Evolutionary conservation across 257 asterid species (phyloP).

Genomic region (Lavandula angustifolia): DNA sequence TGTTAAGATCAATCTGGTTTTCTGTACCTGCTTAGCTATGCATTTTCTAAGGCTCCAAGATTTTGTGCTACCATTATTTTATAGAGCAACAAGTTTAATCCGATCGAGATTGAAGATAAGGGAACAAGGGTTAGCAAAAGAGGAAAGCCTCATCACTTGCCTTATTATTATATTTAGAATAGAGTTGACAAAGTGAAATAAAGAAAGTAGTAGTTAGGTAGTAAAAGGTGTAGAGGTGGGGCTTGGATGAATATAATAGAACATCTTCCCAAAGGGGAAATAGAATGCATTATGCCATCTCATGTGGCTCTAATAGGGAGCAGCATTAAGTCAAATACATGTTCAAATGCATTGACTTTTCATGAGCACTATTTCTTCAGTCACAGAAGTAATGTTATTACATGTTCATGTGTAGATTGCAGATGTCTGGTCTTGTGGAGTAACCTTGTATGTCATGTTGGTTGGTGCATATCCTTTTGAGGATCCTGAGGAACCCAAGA

Average conservation of each 20-base stretch:
- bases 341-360: background rate
- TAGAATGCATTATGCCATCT: background rate
- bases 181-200: conserved; percentile 26
- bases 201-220: conserved; percentile 16
- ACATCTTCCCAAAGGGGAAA: conserved; percentile 20
- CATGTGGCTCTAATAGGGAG: background rate
- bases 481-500: conserved; percentile 95
- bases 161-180: background rate
- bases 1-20: background rate
- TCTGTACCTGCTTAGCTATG: background rate
- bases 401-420: conserved; percentile 57
- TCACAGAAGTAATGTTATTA: background rate
- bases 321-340: too few relatives aligned
- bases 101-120: background rate
- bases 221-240: conserved; percentile 15
- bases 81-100: background rate
- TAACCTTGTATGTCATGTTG: conserved; percentile 93
- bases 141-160: background rate
- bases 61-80: background rate
- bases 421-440: conserved; percentile 99
- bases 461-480: conserved; percentile 99
- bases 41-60: background rate
- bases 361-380: too few relatives aligned
- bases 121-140: background rate
- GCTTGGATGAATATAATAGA: background rate